These are phyloP conservation scores for Combretum micranthum DNA, from an alignment of 345 rosid species.

Conservation along the genomic window DNA sequence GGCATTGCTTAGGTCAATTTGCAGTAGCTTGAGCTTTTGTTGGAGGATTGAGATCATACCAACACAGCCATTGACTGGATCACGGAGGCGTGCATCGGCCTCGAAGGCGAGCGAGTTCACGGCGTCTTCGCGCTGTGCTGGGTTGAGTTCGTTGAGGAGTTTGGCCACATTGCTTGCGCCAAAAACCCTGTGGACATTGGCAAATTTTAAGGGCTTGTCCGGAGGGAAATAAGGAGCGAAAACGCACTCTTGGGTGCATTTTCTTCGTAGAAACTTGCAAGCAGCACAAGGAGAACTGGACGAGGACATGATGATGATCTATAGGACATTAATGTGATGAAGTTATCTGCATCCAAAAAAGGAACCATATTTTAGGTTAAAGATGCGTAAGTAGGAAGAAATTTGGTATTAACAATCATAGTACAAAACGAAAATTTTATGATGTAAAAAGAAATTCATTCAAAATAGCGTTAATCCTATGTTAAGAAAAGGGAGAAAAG, in stretches of 20 bases:
- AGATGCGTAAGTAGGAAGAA: too few species aligned
- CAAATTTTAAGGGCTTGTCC: slow-evolving; percentile 41
- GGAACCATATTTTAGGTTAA: too few species aligned
- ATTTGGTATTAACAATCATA: too few species aligned
- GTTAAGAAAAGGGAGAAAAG: too few species aligned
- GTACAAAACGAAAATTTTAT: too few species aligned
- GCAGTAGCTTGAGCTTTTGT: slow-evolving; percentile 29
- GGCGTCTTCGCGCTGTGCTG: slow-evolving; percentile 45
- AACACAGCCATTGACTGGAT: slow-evolving; percentile 45
- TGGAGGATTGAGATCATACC: slow-evolving; percentile 46
- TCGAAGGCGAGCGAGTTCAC: slow-evolving; percentile 47
- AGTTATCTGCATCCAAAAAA: too few species aligned
- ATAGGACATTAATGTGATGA: too few species aligned
- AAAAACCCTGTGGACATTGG: slow-evolving; percentile 48
- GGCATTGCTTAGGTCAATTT: slow-evolving; percentile 23
- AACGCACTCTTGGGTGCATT: slow-evolving; percentile 37
- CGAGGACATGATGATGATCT: too few species aligned
- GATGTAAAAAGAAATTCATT: too few species aligned
- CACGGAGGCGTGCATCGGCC: slow-evolving; percentile 44
- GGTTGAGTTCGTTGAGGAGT: slow-evolving; percentile 32
- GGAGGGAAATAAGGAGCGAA: slow-evolving; percentile 50
- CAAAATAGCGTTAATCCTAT: too few species aligned
- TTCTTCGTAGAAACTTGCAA: slow-evolving; percentile 44
- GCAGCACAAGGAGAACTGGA: slow-evolving; percentile 39
- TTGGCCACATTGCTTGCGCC: slow-evolving; percentile 51